These are phyloP conservation scores for Wakefieldia striispora DNA, from an alignment of 768 basidiomycete species.

Conservation along the genomic window DNA sequence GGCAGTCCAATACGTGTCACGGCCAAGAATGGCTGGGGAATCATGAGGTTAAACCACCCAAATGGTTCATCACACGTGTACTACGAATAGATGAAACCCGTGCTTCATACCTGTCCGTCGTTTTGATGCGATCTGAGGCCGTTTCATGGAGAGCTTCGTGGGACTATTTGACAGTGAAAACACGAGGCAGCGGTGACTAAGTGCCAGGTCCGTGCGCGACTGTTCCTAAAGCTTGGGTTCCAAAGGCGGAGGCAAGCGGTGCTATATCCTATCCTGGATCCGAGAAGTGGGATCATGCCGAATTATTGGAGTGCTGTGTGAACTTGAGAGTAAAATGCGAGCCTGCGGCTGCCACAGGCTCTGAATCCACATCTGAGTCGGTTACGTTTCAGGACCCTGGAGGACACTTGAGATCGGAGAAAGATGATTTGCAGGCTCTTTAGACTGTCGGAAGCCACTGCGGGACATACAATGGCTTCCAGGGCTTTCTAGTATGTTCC, in stretches of 20 bases:
- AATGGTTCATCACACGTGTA: slow-evolving; percentile 21
- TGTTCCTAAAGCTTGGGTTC: slow-evolving; percentile 2
- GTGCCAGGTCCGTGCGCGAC: slow-evolving; percentile 11
- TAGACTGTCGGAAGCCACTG: background rate
- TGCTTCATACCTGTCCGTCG: slow-evolving; percentile 14
- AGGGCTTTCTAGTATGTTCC: background rate
- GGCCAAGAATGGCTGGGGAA: slow-evolving; percentile 2
- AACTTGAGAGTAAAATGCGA: background rate
- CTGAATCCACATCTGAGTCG: background rate
- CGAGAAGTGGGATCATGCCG: slow-evolving; percentile 6
- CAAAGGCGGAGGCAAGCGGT: slow-evolving; percentile 8
- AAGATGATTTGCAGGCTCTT: background rate
- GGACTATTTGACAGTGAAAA: slow-evolving; percentile 20
- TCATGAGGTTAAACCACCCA: slow-evolving; percentile 11
- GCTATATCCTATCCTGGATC: slow-evolving; percentile 14
- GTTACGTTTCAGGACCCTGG: background rate
- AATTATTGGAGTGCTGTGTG: background rate
- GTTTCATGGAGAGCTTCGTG: slow-evolving; percentile 13
- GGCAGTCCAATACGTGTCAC: background rate
- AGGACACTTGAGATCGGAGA: background rate
- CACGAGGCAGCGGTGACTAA: slow-evolving; percentile 27
- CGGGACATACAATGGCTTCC: background rate
- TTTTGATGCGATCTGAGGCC: slow-evolving; percentile 11
- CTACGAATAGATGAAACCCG: slow-evolving; percentile 15
- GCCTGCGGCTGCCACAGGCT: slow-evolving; percentile 2